Evolutionary conservation across 2,329 filamentous ascomycete species (phyloP).

Genomic region (Cercospora citrullina): DNA sequence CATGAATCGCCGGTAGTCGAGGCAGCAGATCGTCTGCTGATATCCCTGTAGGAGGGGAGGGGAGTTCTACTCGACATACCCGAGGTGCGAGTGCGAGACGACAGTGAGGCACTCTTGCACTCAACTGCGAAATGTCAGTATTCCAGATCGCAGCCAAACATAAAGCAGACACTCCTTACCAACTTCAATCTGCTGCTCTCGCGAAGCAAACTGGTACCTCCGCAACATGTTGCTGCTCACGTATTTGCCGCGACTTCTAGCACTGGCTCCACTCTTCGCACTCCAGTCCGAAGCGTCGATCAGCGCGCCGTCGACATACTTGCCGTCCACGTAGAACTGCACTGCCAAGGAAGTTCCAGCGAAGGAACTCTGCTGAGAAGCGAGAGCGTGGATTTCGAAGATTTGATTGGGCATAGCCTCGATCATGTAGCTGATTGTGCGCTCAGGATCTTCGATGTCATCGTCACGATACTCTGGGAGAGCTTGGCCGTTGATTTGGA

Average conservation of each 20-base stretch:
- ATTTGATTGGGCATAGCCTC: slow-evolving; percentile 17
- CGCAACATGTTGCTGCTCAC: slow-evolving; percentile 11
- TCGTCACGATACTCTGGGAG: slow-evolving; percentile 17
- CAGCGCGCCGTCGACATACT: slow-evolving; percentile 16
- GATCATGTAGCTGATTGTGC: slow-evolving; percentile 15
- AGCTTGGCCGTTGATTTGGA: slow-evolving; percentile 10
- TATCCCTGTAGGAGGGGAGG: not conserved
- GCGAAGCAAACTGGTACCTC: slow-evolving; percentile 16
- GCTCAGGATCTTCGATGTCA: slow-evolving; percentile 11
- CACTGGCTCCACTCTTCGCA: slow-evolving; percentile 6
- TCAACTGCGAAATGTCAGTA: slow-evolving; percentile 10
- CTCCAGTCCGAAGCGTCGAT: not conserved
- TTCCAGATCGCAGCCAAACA: not conserved
- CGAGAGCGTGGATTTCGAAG: slow-evolving; percentile 17
- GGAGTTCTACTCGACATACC: not conserved
- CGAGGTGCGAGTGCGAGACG: not conserved
- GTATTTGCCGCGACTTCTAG: slow-evolving; percentile 12
- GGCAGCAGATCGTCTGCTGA: not conserved
- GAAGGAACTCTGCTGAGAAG: not conserved
- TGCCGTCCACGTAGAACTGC: slow-evolving; percentile 20
- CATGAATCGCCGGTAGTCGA: not conserved
- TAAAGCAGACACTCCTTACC: not conserved
- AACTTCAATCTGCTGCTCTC: slow-evolving; percentile 12
- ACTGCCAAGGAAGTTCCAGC: slow-evolving; percentile 10
- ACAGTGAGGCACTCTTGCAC: slow-evolving; percentile 7